Percentiles rank a stretch among this genome's conserved stretches.
Evolutionary conservation across 1,284 basidiomycete genomes (phyloP).

Genomic region (Leccinum pachyderme): DNA sequence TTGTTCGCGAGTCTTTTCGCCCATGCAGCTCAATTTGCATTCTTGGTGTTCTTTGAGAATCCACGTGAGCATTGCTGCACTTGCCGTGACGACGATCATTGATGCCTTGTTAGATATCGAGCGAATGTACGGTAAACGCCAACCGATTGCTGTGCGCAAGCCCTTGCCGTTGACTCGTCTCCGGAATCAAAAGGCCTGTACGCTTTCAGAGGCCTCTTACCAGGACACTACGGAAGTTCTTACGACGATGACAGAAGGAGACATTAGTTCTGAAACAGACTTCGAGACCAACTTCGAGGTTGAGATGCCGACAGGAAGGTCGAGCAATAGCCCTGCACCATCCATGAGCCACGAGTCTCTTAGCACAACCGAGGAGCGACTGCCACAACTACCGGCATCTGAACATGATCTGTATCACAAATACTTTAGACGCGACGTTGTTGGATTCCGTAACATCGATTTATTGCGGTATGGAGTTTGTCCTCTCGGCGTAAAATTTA

Average conservation of each 20-base stretch:
- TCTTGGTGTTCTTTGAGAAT: conserved; percentile 96
- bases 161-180: conserved; percentile 44
- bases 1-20: conserved; percentile 91
- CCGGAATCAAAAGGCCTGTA: conserved; percentile 9
- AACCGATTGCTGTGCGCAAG: conserved; percentile 81
- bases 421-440: conserved; percentile 88
- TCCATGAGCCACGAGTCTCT: conserved; percentile 7
- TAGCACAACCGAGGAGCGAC: conserved; percentile 10
- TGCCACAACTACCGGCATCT: conserved; percentile 41
- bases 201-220: conserved; percentile 2
- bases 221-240: conserved; percentile 15
- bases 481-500: conserved; percentile 10
- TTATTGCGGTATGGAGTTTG: conserved; percentile 63
- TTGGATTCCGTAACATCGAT: conserved; percentile 84
- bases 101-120: conserved; percentile 76
- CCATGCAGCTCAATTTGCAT: conserved; percentile 94
- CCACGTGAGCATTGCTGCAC: conserved; percentile 65
- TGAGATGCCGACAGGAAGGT: conserved; percentile 31
- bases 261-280: conserved; percentile 66
- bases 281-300: conserved; percentile 68
- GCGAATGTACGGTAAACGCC: conserved; percentile 84
- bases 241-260: conserved; percentile 69
- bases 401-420: conserved; percentile 89
- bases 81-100: neutral
- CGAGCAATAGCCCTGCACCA: neutral